These are phyloP conservation scores for Ceratobasidium sp. DNA, from an alignment of 1,284 basidiomycete genomes.

Conservation along the genomic window DNA sequence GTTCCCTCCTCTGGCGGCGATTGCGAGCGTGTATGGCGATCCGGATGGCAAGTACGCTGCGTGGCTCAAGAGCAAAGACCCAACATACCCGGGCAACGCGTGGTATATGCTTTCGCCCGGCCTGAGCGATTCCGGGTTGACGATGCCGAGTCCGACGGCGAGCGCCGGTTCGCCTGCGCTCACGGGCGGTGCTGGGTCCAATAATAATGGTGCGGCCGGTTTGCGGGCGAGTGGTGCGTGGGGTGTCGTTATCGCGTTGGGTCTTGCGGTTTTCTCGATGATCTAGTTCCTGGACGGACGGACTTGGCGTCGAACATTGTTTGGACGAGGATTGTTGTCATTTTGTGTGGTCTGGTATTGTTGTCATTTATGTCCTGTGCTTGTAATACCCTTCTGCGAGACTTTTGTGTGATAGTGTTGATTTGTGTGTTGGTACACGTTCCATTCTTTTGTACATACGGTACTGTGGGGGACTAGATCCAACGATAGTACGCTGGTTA, in stretches of 20 bases:
- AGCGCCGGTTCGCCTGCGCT: conserved; percentile 5
- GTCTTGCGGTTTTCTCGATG: conserved; percentile 1
- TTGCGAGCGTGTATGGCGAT: conserved; percentile 47
- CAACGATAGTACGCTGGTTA: background rate
- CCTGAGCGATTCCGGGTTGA: conserved; percentile 33
- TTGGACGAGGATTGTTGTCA: background rate
- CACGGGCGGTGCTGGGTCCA: background rate
- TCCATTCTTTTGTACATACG: conserved; percentile 14
- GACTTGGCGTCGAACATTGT: conserved; percentile 15
- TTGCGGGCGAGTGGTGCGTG: background rate
- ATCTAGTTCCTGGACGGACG: conserved; percentile 2
- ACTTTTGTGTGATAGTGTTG: background rate
- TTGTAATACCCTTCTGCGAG: background rate
- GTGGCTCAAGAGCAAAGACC: conserved; percentile 38
- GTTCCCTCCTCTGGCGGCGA: conserved; percentile 43
- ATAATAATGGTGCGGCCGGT: conserved; percentile 14
- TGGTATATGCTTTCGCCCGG: conserved; percentile 30
- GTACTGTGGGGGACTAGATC: background rate
- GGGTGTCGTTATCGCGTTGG: background rate
- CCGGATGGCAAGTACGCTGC: conserved; percentile 47
- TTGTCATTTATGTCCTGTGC: conserved; percentile 5
- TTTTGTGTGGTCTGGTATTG: background rate
- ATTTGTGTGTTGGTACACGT: conserved; percentile 23
- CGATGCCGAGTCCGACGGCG: conserved; percentile 3
- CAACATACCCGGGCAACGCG: conserved; percentile 8